Conservation (phyloP, 257 asterid species). For the Solanum microdontum region DNA sequence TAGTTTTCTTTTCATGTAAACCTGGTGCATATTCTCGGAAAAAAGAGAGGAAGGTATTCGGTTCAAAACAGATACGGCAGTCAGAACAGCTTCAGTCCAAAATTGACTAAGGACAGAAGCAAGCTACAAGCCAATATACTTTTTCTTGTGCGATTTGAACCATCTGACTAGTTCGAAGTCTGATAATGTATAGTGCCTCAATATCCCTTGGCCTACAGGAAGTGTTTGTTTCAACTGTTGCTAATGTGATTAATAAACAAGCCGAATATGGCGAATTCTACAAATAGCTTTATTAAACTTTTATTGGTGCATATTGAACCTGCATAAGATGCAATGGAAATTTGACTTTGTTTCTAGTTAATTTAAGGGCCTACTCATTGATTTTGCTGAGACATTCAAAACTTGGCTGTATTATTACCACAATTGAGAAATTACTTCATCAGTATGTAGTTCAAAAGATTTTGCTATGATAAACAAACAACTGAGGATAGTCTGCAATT, state of each 20-base stretch:
- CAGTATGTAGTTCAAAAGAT: background rate
- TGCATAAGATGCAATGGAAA: background rate
- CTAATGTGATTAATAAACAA: background rate
- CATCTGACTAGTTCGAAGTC: background rate
- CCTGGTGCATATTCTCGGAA: background rate
- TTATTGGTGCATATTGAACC: background rate
- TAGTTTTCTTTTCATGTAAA: background rate
- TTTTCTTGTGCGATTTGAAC: background rate
- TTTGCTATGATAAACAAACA: background rate
- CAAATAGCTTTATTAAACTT: background rate
- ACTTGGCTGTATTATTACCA: background rate
- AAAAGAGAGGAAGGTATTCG: no score
- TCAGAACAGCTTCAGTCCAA: no score
- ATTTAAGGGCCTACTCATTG: background rate
- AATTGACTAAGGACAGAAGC: no score
- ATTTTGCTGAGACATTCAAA: background rate
- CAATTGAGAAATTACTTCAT: background rate
- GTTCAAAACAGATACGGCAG: no score
- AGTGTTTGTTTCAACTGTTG: background rate
- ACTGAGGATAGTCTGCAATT: background rate
- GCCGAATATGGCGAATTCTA: background rate
- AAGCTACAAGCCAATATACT: no score
- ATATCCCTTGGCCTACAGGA: background rate
- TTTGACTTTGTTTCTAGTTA: background rate
- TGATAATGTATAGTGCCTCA: background rate